These are phyloP conservation scores for Zygoascus sp. DNA, from an alignment of 1,139 yeast species.

Conservation along the genomic window DNA sequence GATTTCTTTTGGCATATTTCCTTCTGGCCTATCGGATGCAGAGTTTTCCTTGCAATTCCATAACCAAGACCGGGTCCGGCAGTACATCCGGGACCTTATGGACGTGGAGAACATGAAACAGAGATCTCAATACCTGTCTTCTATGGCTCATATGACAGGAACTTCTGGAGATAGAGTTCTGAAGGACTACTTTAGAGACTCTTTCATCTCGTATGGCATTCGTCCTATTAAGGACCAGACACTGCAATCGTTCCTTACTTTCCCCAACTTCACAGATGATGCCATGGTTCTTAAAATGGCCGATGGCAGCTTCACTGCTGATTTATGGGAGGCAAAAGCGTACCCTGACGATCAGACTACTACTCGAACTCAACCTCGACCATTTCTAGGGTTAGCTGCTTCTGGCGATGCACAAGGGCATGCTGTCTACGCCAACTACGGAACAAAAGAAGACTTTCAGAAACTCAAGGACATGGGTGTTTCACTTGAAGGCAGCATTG, in stretches of 20 bases:
- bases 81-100: slow-evolving; percentile 48
- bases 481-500: slow-evolving; percentile 42
- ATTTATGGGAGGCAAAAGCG: slow-evolving; percentile 30
- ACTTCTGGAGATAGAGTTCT: slow-evolving; percentile 76
- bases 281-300: slow-evolving; percentile 25
- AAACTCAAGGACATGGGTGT: slow-evolving; percentile 40
- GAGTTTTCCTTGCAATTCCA: slow-evolving; percentile 54
- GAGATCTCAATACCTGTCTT: slow-evolving; percentile 68
- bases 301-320: slow-evolving; percentile 28
- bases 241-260: slow-evolving; percentile 57
- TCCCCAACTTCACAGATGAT: slow-evolving; percentile 39
- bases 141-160: slow-evolving; percentile 85
- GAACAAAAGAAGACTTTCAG: slow-evolving; percentile 55
- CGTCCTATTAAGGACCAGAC: slow-evolving; percentile 35
- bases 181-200: slow-evolving; percentile 57
- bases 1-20: slow-evolving; percentile 50
- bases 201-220: slow-evolving; percentile 53
- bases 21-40: slow-evolving; percentile 42
- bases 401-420: slow-evolving; percentile 54
- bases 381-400: slow-evolving; percentile 68
- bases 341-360: slow-evolving; percentile 24
- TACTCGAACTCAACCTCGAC: slow-evolving; percentile 29
- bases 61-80: slow-evolving; percentile 50
- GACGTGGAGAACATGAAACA: slow-evolving; percentile 59
- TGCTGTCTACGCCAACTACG: slow-evolving; percentile 57